phyloP scores from a whole-genome alignment of 2,329 filamentous ascomycete genomes.

The Byssochlamys sp. region DNA sequence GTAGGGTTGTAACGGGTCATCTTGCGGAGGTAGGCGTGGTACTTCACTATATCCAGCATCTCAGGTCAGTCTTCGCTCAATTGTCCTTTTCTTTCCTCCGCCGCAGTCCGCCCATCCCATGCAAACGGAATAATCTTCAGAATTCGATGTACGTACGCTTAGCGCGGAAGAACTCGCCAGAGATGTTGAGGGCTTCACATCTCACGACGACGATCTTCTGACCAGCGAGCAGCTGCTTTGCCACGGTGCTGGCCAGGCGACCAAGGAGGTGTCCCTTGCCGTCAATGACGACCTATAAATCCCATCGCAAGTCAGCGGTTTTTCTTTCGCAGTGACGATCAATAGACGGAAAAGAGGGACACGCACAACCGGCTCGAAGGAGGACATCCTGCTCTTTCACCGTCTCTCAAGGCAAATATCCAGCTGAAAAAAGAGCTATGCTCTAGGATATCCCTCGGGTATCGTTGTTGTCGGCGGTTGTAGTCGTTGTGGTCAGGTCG shows the following conservation, averaged over 20 bases:
- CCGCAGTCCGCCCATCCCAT: conserved; percentile 4
- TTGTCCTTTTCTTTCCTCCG: background rate
- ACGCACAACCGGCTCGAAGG: conserved; percentile 58
- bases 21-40: conserved; percentile 99
- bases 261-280: conserved; percentile 99
- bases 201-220: conserved; percentile 99
- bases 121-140: conserved; percentile 8
- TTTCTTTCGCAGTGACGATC: conserved; percentile 3
- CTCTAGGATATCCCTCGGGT: conserved; percentile 32
- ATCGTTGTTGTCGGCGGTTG: conserved; percentile 39
- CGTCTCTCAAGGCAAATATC: conserved; percentile 32
- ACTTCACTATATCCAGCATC: conserved; percentile 70
- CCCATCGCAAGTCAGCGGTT: conserved; percentile 36
- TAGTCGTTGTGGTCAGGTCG: conserved; percentile 37
- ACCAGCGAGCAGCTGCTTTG: conserved; percentile 97
- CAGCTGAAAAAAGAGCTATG: conserved; percentile 31
- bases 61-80: conserved; percentile 38
- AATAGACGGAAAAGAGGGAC: conserved; percentile 6
- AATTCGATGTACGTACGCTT: conserved; percentile 73
- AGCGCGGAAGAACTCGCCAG: conserved; percentile 99
- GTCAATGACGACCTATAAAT: conserved; percentile 84
- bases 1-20: conserved; percentile 99
- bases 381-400: conserved; percentile 51
- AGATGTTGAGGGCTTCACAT: conserved; percentile 99
- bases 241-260: conserved; percentile 93